phyloP scores from a whole-genome alignment of 768 basidiomycete species.

The Dacryopinax primogenitus region DNA sequence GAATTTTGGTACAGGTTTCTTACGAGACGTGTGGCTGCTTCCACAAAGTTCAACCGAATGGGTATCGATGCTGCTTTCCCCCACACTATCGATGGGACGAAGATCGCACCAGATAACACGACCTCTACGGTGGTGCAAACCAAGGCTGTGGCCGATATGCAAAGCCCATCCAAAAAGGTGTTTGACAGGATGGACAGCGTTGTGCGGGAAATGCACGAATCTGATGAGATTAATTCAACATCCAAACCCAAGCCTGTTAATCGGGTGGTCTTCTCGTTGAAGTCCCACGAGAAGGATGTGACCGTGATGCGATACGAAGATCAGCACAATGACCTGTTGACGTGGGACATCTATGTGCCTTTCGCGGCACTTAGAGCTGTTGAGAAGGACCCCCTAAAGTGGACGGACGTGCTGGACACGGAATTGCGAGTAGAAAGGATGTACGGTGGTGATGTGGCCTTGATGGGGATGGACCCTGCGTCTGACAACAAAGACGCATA shows the following conservation, averaged over 20 bases:
- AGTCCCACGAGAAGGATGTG: not conserved
- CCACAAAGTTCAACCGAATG: not conserved
- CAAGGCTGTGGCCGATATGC: not conserved
- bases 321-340: not conserved
- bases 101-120: not conserved
- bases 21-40: not conserved
- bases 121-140: not conserved
- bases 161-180: not conserved
- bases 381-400: not conserved
- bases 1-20: not conserved
- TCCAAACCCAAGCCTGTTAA: not conserved
- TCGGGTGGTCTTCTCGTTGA: not conserved
- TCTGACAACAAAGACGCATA: not conserved
- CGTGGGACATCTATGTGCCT: not conserved
- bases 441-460: not conserved
- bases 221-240: too few relatives aligned
- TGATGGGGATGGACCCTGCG: not conserved
- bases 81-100: not conserved
- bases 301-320: not conserved
- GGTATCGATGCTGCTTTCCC: not conserved
- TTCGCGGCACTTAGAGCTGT: not conserved
- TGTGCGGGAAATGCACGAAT: too few relatives aligned
- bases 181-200: not conserved
- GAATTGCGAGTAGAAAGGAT: not conserved
- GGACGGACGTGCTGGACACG: not conserved